Evolutionary conservation across 2,329 filamentous ascomycete species (phyloP).

Genomic region (Hypoxylon sp.): DNA sequence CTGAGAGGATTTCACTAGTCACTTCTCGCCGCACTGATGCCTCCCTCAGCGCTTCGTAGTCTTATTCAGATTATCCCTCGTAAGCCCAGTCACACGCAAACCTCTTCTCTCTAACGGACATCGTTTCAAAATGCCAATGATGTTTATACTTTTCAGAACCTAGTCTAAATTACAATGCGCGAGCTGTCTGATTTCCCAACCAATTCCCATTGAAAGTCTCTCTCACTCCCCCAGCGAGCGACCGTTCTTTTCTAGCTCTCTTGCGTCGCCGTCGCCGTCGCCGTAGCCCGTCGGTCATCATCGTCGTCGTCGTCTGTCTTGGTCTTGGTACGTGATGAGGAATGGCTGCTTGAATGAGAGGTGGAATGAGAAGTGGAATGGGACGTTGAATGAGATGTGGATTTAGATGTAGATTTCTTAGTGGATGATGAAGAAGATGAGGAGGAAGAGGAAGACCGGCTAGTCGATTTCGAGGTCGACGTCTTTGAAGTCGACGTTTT

Average conservation of each 20-base stretch:
- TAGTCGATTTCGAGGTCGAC: slow-evolving; percentile 34
- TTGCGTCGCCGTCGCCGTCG: slow-evolving; percentile 37
- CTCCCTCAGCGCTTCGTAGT: not conserved
- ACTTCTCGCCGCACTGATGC: no score
- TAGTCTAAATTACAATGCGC: slow-evolving; percentile 8
- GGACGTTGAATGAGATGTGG: slow-evolving; percentile 30
- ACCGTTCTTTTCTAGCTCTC: slow-evolving; percentile 14
- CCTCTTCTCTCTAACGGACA: not conserved
- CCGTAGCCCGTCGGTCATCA: slow-evolving; percentile 18
- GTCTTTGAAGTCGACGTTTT: slow-evolving; percentile 39
- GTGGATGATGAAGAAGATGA: slow-evolving; percentile 28
- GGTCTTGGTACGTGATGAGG: slow-evolving; percentile 31
- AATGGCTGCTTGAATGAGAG: slow-evolving; percentile 15
- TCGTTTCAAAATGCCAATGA: slow-evolving; percentile 4
- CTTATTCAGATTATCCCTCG: not conserved
- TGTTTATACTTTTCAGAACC: slow-evolving; percentile 4
- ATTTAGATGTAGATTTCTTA: slow-evolving; percentile 22
- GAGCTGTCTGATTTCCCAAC: slow-evolving; percentile 8
- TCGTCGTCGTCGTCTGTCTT: slow-evolving; percentile 23
- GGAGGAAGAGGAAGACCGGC: slow-evolving; percentile 24
- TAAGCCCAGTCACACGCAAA: not conserved
- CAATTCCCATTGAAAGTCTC: slow-evolving; percentile 1
- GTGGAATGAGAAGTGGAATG: slow-evolving; percentile 34
- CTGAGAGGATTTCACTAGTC: not conserved
- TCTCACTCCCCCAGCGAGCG: not conserved